Evolutionary conservation across 2,329 filamentous ascomycete genomes (phyloP), one percentile per base, ranked within the genome.

Genomic region (Lachnellula suecica): DNA sequence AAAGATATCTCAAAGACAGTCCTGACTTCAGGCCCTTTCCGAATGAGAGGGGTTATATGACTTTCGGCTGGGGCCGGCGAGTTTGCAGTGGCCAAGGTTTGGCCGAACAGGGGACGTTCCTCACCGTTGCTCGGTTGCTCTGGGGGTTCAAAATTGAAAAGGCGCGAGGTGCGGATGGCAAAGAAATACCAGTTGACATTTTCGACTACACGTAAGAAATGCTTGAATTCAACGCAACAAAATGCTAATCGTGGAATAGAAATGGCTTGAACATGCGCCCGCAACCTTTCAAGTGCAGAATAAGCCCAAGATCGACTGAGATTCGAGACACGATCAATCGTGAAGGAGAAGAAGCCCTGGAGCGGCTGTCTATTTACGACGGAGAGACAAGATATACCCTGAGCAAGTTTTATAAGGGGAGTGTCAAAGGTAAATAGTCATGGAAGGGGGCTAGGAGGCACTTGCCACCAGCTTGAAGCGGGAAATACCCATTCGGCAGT

Each of bases 11-110:
- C 2, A 20, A 61, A 63, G 20, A 63, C 67, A 47, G 68, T 67
- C 64, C 66, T 63, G 51, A 54, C 3, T 55, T 44, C 19, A 72
- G 72, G 23, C 67, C 64, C 19, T 77, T 82, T 62, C 83, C 83
- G 17, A 84, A 79, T 66, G 77, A 86, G 64, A 80, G 81, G 58
- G 78, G 77, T 35, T 83, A 75, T 7, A 72, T 74, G 45, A 51
- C 51, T 2, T 78, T 82, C 62, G 78, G 79, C 4, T 82, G 77
- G 63, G 79, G 79, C 2, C 70, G 78, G 13, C 69, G 79, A 19
- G 71, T 76, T 11, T 82, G 78, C 55, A 71, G 73, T 8, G 79
- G 79, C 1, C 73, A 76, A 55, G 71, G 72, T 34, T 64, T 84
- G 15, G 81, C 79, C 3, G 78, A 72, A 22, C 54, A 53, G 29